Percentiles rank a stretch among this genome's conserved stretches.
Evolutionary conservation across 148 eudicot genomes (phyloP).

Genomic region (Suaeda aralocaspica): DNA sequence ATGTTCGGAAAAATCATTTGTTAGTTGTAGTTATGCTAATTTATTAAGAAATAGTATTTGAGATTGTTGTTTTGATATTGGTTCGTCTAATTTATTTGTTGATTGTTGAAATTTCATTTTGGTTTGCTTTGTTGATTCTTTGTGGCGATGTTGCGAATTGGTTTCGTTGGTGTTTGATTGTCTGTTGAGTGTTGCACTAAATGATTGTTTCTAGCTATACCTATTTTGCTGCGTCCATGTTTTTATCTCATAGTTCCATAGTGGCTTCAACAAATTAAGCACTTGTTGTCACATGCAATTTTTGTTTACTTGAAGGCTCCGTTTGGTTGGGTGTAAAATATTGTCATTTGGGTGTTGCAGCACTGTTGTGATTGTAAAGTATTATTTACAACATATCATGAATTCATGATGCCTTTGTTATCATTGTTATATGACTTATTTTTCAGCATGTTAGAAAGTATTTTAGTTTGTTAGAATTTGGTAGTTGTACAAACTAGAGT

Average conservation of each 20-base stretch:
- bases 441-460: too few relatives aligned
- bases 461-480: background rate
- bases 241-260: too few relatives aligned
- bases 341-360: background rate
- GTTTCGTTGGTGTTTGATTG: background rate
- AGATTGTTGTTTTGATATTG: background rate
- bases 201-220: background rate
- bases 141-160: background rate
- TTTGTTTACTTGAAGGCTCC: background rate
- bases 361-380: background rate
- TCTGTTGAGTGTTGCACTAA: background rate
- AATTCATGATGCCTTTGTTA: background rate
- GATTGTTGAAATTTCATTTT: background rate
- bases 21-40: background rate
- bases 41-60: too few relatives aligned
- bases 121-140: background rate
- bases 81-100: background rate
- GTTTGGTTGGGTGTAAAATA: too few relatives aligned
- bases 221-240: conserved; percentile 2
- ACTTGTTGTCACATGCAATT: background rate
- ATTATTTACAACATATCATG: background rate
- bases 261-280: too few relatives aligned
- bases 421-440: too few relatives aligned
- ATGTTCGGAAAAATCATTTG: background rate
- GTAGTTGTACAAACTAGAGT: background rate